Conservation (phyloP, 2,329 filamentous ascomycete genomes). For the Acrocalymma vagum region DNA sequence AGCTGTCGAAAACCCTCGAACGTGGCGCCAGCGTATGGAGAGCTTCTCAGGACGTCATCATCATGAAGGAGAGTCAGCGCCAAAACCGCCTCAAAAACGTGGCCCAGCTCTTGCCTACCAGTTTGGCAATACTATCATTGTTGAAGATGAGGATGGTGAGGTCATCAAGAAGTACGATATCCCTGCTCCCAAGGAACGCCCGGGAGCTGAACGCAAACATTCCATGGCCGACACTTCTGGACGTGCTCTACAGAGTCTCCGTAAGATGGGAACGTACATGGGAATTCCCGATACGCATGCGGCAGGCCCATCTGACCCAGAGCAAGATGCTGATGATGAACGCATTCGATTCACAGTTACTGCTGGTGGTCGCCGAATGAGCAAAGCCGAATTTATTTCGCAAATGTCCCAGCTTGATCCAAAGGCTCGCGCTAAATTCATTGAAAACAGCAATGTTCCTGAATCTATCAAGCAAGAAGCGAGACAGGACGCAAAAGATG, state of each 20-base stretch:
- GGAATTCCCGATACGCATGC: slow-evolving; percentile 43
- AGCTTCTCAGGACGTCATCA: slow-evolving; percentile 55
- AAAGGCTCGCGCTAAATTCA: slow-evolving; percentile 63
- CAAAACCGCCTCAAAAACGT: slow-evolving; percentile 53
- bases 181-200: slow-evolving; percentile 59
- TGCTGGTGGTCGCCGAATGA: slow-evolving; percentile 77
- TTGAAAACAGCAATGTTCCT: slow-evolving; percentile 58
- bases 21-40: slow-evolving; percentile 56
- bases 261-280: slow-evolving; percentile 64
- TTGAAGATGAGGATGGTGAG: slow-evolving; percentile 86
- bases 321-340: slow-evolving; percentile 71
- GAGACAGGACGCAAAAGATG: slow-evolving; percentile 50
- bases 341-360: slow-evolving; percentile 80
- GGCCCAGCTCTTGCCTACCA: slow-evolving; percentile 85
- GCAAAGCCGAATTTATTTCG: slow-evolving; percentile 79
- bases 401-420: slow-evolving; percentile 78
- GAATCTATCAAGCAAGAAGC: slow-evolving; percentile 58
- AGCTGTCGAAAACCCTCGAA: slow-evolving; percentile 46
- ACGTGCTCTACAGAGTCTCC: slow-evolving; percentile 54
- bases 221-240: slow-evolving; percentile 42
- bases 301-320: slow-evolving; percentile 30
- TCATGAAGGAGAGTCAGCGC: slow-evolving; percentile 39
- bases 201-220: slow-evolving; percentile 34
- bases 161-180: slow-evolving; percentile 87
- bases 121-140: slow-evolving; percentile 88